Evolutionary conservation across 257 asterid genomes (phyloP).

Genomic region (Gardenia jasminoides): DNA sequence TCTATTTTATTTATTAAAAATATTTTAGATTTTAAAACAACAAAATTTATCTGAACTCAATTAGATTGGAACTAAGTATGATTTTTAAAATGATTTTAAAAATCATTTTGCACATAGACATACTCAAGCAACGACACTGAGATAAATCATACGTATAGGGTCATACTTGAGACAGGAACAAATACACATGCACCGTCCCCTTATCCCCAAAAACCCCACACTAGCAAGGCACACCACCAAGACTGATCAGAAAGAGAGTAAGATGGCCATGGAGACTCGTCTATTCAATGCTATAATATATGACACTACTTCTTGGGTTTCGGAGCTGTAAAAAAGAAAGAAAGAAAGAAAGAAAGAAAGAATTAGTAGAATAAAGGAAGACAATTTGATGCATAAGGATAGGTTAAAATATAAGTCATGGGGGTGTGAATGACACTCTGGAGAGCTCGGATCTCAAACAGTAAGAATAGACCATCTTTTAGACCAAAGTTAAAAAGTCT

Average conservation of each 20-base stretch:
- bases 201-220: not conserved
- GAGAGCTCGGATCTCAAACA: slow-evolving; percentile 42
- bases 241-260: not conserved
- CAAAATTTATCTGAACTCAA: too few relatives aligned
- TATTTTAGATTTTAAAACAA: too few relatives aligned
- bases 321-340: slow-evolving; percentile 18
- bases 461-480: slow-evolving; percentile 20
- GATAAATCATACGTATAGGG: slow-evolving; percentile 8
- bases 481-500: slow-evolving; percentile 21
- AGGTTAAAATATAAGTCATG: slow-evolving; percentile 13
- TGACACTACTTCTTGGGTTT: slow-evolving; percentile 19
- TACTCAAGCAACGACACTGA: not conserved
- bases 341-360: too few relatives aligned
- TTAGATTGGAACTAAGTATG: too few relatives aligned
- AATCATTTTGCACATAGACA: not conserved
- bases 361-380: too few relatives aligned
- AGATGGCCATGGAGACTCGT: slow-evolving; percentile 1
- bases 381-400: not conserved
- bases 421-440: slow-evolving; percentile 33
- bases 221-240: not conserved
- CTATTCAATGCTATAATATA: not conserved
- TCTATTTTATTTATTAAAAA: too few relatives aligned
- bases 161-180: slow-evolving; percentile 11
- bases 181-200: slow-evolving; percentile 28
- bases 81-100: too few relatives aligned